Base-by-base conservation (phyloP, 352 stramenopile genomes). In the Globisporangium ultimum region DNA sequence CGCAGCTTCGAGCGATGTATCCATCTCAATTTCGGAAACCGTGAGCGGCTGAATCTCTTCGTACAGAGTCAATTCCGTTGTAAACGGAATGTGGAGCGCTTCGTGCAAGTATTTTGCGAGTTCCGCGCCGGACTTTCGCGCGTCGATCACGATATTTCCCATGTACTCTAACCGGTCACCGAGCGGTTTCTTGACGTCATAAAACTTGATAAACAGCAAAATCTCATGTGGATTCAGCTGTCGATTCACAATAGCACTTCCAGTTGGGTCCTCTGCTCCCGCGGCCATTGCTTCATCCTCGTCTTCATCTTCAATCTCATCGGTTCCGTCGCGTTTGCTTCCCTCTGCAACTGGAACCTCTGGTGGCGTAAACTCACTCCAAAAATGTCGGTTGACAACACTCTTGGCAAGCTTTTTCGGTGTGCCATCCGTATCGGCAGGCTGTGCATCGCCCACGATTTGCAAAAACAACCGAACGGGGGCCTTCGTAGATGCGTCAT, bases 151-250 rank as follows among this genome's bases (percentile, higher is more conserved):
- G 9, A 95, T 60, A 53, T 91, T 95, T 0, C 87, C 87, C 58
- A 88, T 74, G 47, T 95, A 95, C 60, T 84, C 71, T 24, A 95
- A 66, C 6, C 87, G 77, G 2, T 95, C 78, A 6, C 59, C 63
- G 0, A 94, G 70, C 9, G 69, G 63, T n/a, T 71, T 79, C 18
- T 66, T 81, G 10, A 83, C 22, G 54, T 95, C 80, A 52, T 95
- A 95, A 36, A 78, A 87, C 72, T 95, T 95, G 63, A 95, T 70
- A 53, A 95, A 92, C 15, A 95, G 63, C 49, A 95, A 55, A 28
- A 92, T 92, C 41, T 92, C 67, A 34, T 85, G 48, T 20, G 53
- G 53, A n/a, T 63, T 53, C 3, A 80, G 40, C 10, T 62, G 55
- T n/a, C 61, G 57, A 48, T 40, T 65, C 7, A 63, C 60, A 14